A percentile compares a stretch with the other conserved stretches of the same genome.
Evolutionary conservation across 805 yeast species (phyloP).

Genomic region (Saccharomyces mikatae): DNA sequence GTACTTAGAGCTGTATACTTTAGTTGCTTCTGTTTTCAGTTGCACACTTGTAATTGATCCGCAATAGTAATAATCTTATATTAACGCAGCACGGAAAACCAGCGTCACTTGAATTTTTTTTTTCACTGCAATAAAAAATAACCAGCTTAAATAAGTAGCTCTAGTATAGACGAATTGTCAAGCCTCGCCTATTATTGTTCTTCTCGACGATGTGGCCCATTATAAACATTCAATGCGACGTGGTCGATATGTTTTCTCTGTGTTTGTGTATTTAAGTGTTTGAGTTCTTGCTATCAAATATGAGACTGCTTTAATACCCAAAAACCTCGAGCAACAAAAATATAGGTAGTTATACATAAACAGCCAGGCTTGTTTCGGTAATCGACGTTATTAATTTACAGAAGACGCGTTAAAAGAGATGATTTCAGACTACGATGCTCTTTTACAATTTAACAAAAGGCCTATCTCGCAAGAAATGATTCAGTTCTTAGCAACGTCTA

Average conservation of each 20-base stretch:
- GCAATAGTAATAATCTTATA: background rate
- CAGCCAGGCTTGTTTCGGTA: background rate
- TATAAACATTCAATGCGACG: background rate
- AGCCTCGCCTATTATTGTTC: background rate
- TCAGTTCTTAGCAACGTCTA: constrained; percentile 18
- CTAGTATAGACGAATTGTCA: background rate
- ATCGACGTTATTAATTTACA: background rate
- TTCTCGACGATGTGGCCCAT: background rate
- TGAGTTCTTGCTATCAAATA: background rate
- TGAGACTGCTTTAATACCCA: background rate
- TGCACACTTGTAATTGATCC: background rate
- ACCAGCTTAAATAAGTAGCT: background rate
- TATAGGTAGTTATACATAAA: background rate
- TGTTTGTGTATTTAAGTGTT: background rate
- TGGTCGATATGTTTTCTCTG: background rate
- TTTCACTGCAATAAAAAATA: background rate
- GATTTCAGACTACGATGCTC: constrained; percentile 26
- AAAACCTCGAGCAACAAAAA: background rate
- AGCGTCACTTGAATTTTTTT: background rate
- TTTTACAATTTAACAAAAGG: constrained; percentile 21
- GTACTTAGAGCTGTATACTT: background rate
- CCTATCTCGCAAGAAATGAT: constrained; percentile 27
- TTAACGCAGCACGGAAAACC: background rate
- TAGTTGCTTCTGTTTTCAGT: background rate
- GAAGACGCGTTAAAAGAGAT: background rate